These are phyloP conservation scores for Penicillium odoratum DNA, from an alignment of 495 filamentous ascomycete genomes.

Conservation along the genomic window DNA sequence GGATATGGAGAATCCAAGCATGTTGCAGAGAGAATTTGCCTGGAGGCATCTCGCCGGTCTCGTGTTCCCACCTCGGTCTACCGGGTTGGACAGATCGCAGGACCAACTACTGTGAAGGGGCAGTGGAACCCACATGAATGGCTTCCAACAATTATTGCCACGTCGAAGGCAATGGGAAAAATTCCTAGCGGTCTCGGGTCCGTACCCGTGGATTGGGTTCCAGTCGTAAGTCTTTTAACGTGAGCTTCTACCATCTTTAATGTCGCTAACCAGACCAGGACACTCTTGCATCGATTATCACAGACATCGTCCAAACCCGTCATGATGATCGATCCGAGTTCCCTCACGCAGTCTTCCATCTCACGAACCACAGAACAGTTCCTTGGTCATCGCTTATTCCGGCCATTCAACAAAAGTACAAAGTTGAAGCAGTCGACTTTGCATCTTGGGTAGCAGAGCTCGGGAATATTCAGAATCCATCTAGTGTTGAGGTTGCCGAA, in stretches of 20 bases:
- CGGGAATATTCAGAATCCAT: conserved; percentile 21
- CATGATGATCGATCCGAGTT: conserved; percentile 6
- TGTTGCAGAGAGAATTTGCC: conserved; percentile 53
- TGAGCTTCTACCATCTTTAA: background rate
- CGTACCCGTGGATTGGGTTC: conserved; percentile 26
- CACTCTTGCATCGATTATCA: conserved; percentile 21
- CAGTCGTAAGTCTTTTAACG: conserved; percentile 21
- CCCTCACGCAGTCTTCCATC: conserved; percentile 25
- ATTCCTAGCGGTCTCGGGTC: conserved; percentile 23
- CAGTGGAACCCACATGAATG: conserved; percentile 42
- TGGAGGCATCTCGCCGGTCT: conserved; percentile 38
- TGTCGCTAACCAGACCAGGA: conserved; percentile 16
- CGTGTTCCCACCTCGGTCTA: conserved; percentile 48
- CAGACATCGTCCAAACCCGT: conserved; percentile 21
- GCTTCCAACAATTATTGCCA: conserved; percentile 37
- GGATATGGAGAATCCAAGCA: conserved; percentile 62
- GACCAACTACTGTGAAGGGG: conserved; percentile 37
- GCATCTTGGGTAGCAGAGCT: conserved; percentile 26
- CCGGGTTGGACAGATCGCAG: conserved; percentile 60
- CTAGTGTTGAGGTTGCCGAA: conserved; percentile 15
- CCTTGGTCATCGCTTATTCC: conserved; percentile 29
- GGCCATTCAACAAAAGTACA: conserved; percentile 14
- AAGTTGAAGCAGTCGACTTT: conserved; percentile 19
- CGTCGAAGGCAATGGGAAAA: conserved; percentile 29
- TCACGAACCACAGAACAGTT: conserved; percentile 25